Conservation (phyloP, 2,329 filamentous ascomycete genomes). For the Xylariaceae sp. region DNA sequence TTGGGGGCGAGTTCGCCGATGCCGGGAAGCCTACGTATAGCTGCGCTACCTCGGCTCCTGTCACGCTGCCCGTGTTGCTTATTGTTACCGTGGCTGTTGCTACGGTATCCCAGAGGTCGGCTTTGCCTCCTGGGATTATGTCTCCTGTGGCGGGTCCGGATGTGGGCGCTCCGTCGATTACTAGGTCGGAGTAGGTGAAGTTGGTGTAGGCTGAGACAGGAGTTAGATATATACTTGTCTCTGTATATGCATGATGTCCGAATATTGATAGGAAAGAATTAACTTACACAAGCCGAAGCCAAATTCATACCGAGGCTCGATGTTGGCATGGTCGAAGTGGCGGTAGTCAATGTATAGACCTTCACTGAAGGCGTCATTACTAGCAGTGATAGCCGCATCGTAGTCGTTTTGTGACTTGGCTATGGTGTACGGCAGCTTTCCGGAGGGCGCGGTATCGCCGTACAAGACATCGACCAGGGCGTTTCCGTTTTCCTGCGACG, state of each 20-base stretch:
- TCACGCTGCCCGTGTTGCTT: conserved; percentile 58
- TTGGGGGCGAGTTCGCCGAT: conserved; percentile 38
- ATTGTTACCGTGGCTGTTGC: conserved; percentile 55
- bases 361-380: conserved; percentile 54
- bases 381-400: conserved; percentile 34
- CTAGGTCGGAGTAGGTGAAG: conserved; percentile 56
- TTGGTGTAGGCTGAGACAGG: conserved; percentile 57
- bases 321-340: conserved; percentile 54
- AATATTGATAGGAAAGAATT: background rate
- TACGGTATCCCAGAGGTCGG: conserved; percentile 44
- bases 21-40: conserved; percentile 48
- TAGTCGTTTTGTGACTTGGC: conserved; percentile 46
- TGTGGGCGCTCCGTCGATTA: conserved; percentile 36
- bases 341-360: conserved; percentile 62
- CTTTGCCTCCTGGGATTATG: conserved; percentile 41
- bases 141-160: conserved; percentile 40
- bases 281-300: conserved; percentile 56
- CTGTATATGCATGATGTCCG: too few relatives aligned
- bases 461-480: conserved; percentile 70
- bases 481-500: conserved; percentile 72
- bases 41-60: conserved; percentile 64
- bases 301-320: conserved; percentile 60
- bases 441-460: conserved; percentile 46
- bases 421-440: conserved; percentile 50
- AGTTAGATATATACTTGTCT: too few relatives aligned